Evolutionary conservation across 1,284 basidiomycete genomes (phyloP).

Genomic region (Rhodotorula sp.): DNA sequence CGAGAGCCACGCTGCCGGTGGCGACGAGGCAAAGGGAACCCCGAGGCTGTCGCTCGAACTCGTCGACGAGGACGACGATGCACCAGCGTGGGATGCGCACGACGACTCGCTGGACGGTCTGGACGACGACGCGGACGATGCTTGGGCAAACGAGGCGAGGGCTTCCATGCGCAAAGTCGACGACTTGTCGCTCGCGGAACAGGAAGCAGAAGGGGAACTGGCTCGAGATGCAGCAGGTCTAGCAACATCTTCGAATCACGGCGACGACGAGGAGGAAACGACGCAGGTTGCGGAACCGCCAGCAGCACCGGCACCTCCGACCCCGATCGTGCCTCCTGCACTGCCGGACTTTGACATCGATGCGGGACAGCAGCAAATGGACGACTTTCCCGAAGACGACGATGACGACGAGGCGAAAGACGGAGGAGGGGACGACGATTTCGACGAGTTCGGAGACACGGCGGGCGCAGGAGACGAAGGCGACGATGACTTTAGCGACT

Average conservation of each 20-base stretch:
- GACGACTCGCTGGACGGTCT: background rate
- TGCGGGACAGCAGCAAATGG: slow-evolving; percentile 19
- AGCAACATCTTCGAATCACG: background rate
- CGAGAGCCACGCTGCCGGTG: background rate
- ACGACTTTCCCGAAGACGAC: slow-evolving; percentile 25
- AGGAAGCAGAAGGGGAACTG: background rate
- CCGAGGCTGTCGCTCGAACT: background rate
- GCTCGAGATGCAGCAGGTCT: too few species aligned
- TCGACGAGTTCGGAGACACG: slow-evolving; percentile 38
- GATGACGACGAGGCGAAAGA: background rate
- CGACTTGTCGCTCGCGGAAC: too few species aligned
- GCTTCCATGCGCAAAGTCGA: background rate
- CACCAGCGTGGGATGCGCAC: slow-evolving; percentile 9
- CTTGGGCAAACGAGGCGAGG: background rate
- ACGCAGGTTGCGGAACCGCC: background rate
- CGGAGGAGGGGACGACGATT: slow-evolving; percentile 26
- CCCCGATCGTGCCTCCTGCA: background rate
- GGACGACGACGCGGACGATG: background rate
- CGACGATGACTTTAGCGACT: slow-evolving; percentile 67
- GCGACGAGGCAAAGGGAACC: background rate
- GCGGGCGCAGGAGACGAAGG: slow-evolving; percentile 64
- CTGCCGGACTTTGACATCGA: background rate
- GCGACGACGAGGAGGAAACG: background rate
- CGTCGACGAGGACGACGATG: slow-evolving; percentile 1
- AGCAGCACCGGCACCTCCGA: background rate